Evolutionary conservation across 352 stramenopile species (phyloP), one percentile per base, ranked within the genome.

Genomic region (Pythium brachiatum): DNA sequence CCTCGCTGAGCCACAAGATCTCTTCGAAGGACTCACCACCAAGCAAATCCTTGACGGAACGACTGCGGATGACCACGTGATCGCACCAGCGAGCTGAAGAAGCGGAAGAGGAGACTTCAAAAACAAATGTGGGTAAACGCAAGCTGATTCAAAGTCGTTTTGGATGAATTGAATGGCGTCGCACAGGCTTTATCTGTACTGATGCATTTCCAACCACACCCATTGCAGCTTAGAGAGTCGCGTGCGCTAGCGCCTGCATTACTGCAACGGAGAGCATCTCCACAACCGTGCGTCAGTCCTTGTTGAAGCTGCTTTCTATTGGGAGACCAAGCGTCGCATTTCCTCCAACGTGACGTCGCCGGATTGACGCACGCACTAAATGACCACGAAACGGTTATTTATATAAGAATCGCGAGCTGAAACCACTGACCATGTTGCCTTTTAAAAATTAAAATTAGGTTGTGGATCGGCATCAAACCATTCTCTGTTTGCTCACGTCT

Each of bases 11-110:
- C 61, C 59, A 7, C 44, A 64, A 23, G 66, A 77, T 56, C 57
- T 80, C 6, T 80, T 80, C 59, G 67, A 66, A 9, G 73, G 73
- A 0, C 66, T 80, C 32, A 58, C 72, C 26, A 78, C 73, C 47
- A 77, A 80, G 48, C 2, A 25, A 12, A 3, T 27, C 18, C n/a
- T 43, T 2, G 18, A 12, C 16, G 36, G 21, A 21, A 55, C 23
- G 18, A 4, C 3, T 3, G 1, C 18, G 8, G 38, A 44, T 18
- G 2, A 16, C 13, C n/a, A 29, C 8, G 34, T 38, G 21, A 43
- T 51, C 6, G 47, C 38, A 15, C 36, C 43, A 29, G 55, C 53
- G 36, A 69, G 54, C 31, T 57, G 53, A 48, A 23, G 18, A 44
- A 4, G 7, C 6, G 21, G 38, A 20, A 44, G 38, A 23, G 7